Conservation (phyloP, 2,329 filamentous ascomycete species). For the Pseudonectria buxi region DNA sequence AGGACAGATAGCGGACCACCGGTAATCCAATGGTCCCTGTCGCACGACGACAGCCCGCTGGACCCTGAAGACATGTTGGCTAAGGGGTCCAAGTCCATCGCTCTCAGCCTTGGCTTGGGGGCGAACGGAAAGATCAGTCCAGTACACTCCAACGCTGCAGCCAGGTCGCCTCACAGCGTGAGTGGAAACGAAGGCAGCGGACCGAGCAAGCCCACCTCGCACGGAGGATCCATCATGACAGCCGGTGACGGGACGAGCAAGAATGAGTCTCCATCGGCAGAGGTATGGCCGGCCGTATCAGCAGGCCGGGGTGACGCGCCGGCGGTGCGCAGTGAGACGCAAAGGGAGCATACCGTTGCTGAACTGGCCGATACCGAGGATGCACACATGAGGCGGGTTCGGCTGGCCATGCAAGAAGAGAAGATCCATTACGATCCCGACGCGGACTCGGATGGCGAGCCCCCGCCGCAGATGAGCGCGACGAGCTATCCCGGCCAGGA, state of each 20-base stretch:
- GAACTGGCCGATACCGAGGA: constrained; percentile 38
- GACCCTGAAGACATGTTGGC: too few relatives aligned
- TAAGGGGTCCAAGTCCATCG: too few relatives aligned
- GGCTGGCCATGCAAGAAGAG: constrained; percentile 43
- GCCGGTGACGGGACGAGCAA: constrained; percentile 1
- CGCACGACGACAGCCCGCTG: too few relatives aligned
- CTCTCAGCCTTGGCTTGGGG: too few relatives aligned
- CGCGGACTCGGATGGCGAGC: constrained; percentile 25
- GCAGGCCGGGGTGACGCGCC: constrained; percentile 3
- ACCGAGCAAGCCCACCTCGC: too few relatives aligned
- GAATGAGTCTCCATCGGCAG: background rate
- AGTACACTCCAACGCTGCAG: too few relatives aligned
- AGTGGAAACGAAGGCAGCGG: too few relatives aligned
- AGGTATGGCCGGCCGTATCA: background rate
- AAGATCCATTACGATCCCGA: constrained; percentile 41
- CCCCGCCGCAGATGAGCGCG: constrained; percentile 53
- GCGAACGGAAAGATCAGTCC: too few relatives aligned
- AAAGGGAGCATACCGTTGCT: constrained; percentile 16
- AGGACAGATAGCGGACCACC: too few relatives aligned
- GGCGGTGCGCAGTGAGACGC: constrained; percentile 1
- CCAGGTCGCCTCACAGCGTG: too few relatives aligned
- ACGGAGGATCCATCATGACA: too few relatives aligned
- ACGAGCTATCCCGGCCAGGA: constrained; percentile 66
- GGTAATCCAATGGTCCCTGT: too few relatives aligned
- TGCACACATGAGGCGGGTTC: constrained; percentile 37